These are phyloP conservation scores for Chlamydomonas eustigma DNA, from an alignment of 139 green algal species.

Conservation along the genomic window DNA sequence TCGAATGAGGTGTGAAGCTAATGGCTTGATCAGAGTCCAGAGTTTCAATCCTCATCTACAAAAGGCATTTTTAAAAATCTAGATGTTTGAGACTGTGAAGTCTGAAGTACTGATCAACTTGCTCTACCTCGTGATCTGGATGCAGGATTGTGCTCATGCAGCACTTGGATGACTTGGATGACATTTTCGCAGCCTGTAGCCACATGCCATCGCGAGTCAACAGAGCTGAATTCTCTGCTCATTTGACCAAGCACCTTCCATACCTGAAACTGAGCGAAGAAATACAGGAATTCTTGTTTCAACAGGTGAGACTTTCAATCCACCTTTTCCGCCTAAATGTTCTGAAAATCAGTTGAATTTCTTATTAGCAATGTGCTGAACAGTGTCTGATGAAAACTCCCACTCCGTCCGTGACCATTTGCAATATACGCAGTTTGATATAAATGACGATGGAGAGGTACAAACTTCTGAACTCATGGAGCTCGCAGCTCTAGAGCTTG, in stretches of 20 bases:
- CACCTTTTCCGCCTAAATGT: neutral
- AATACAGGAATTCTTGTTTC: conserved; percentile 13
- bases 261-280: neutral
- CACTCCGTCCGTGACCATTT: no score
- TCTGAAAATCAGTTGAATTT: neutral
- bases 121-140: neutral
- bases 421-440: conserved; percentile 10
- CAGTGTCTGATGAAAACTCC: no score
- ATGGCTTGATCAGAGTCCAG: no score
- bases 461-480: conserved; percentile 1
- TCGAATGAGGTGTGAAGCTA: neutral
- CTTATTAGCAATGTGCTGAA: no score
- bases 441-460: conserved; percentile 13
- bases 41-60: no score
- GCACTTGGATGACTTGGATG: conserved; percentile 43
- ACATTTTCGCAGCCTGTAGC: conserved; percentile 18
- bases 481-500: neutral
- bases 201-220: neutral
- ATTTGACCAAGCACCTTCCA: conserved; percentile 3
- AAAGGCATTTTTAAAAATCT: no score
- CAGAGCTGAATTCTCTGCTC: neutral
- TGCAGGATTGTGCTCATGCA: conserved; percentile 38
- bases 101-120: no score
- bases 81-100: no score
- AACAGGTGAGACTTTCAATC: conserved; percentile 1